Percentiles rank a stretch among this genome's conserved stretches.
Evolutionary conservation across 495 filamentous ascomycete species (phyloP).

Genomic region (Sporormia fimetaria): DNA sequence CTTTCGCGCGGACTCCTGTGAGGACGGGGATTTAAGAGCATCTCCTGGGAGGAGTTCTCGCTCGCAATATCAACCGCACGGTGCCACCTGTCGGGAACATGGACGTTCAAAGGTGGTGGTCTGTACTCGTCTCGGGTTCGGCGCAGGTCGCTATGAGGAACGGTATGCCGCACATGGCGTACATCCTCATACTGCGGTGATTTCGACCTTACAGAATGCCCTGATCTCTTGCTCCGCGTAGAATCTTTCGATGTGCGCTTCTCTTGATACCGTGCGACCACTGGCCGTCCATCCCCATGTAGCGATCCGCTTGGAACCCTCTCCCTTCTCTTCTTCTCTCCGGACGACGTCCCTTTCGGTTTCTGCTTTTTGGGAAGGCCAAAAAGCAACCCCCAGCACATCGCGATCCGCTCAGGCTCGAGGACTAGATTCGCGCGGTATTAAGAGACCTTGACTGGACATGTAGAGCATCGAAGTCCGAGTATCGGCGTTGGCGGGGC

Average conservation of each 20-base stretch:
- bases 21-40: slow-evolving; percentile 22
- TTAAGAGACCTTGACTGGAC: no score
- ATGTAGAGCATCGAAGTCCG: slow-evolving; percentile 13
- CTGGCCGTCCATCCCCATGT: slow-evolving; percentile 11
- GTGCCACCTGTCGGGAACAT: slow-evolving; percentile 19
- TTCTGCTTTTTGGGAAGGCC: slow-evolving; percentile 15
- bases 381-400: slow-evolving; percentile 25
- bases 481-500: slow-evolving; percentile 14
- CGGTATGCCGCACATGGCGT: slow-evolving; percentile 1
- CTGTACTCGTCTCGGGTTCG: slow-evolving; percentile 12
- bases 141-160: slow-evolving; percentile 7
- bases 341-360: slow-evolving; percentile 20
- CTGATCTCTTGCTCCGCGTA: slow-evolving; percentile 9
- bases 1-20: slow-evolving; percentile 19
- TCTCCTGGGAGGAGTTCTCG: slow-evolving; percentile 17
- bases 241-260: slow-evolving; percentile 17
- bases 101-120: slow-evolving; percentile 13
- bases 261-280: slow-evolving; percentile 17
- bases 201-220: slow-evolving; percentile 5
- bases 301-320: slow-evolving; percentile 9
- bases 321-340: slow-evolving; percentile 21
- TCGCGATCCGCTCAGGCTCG: slow-evolving; percentile 17
- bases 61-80: slow-evolving; percentile 13
- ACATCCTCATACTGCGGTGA: slow-evolving; percentile 13
- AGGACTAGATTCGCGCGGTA: slow-evolving; percentile 2